Evolutionary conservation across 2,329 filamentous ascomycete genomes (phyloP), one percentile per base, ranked within the genome.

Genomic region (Lizonia empirigonia): DNA sequence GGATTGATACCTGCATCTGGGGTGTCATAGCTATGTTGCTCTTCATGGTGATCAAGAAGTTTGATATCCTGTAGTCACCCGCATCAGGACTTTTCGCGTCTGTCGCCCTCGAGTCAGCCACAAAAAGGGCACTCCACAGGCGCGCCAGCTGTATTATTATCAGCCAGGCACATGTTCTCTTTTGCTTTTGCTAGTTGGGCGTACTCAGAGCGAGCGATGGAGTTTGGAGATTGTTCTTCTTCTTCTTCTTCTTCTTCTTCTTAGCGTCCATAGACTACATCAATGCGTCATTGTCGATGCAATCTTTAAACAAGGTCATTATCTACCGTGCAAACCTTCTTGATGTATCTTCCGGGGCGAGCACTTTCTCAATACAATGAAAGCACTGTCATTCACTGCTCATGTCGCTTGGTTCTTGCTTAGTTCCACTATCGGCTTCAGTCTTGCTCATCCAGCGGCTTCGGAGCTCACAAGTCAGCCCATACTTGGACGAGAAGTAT

Each of bases 1-100:
- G 90, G 88, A 79, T 96, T 15, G 92, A 96, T 72, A 84, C 89
- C 56, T 82, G 87, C 29, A 96, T 96, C 59, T 84, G 87, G 18
- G 87, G 84, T 6, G 74, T 96, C 15, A 77, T 90, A 0, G 80
- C 90, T 12, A 78, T 89, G 20, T 76, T 96, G 16, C 76, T 86
- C 3, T 83, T 89, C 18, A 83, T 96, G 78, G 76, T 96, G 3
- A 57, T 83, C 19, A 78, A 77, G 48, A 80, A 79, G 50, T 72
- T 82, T 7, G 48, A 46, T 20, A 29, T 52, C 15, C 6, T 46
- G 5, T 46, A 33, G 13, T 9, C 1, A 5, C 9, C 20, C 2
- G 2, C 8, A n/a, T 23, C 8, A 3, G 13, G 16, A 16, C 32
- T 20, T 18, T 7, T 19, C 6, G 16, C 10, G 8, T 19, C 18